Percentiles rank a stretch among this genome's conserved stretches.
phyloP scores from a whole-genome alignment of 2,329 filamentous ascomycete genomes.

The Helotiales sp. region DNA sequence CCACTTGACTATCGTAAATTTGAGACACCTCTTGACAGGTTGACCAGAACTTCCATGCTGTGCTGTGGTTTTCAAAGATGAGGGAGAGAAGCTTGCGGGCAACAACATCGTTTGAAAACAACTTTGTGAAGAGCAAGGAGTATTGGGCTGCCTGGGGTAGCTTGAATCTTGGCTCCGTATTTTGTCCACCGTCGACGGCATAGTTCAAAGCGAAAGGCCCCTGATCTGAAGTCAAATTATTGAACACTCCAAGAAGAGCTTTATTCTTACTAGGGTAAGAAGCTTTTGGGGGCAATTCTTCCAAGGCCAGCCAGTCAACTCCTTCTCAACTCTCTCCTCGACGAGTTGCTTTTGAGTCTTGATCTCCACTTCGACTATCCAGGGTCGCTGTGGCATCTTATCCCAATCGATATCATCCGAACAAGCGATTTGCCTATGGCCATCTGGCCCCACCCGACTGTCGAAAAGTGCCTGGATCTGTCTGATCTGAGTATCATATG shows the following conservation, averaged over 20 bases:
- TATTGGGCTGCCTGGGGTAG: constrained; percentile 5
- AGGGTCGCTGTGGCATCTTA: not conserved
- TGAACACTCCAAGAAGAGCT: not conserved
- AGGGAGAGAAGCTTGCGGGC: constrained; percentile 10
- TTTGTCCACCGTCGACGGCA: not conserved
- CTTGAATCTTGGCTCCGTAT: constrained; percentile 5
- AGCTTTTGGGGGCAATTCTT: constrained; percentile 16
- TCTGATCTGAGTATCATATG: not conserved
- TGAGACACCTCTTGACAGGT: constrained; percentile 26
- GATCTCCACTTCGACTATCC: constrained; percentile 1
- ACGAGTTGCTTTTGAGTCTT: constrained; percentile 22
- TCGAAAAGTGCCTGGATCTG: not conserved
- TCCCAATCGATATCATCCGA: not conserved
- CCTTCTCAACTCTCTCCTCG: constrained; percentile 22
- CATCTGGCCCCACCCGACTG: no score
- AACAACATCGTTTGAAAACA: constrained; percentile 19
- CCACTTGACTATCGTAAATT: constrained; percentile 14
- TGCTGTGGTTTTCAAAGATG: constrained; percentile 25
- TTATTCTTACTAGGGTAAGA: constrained; percentile 14
- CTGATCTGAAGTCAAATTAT: constrained; percentile 2
- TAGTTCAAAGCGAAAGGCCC: constrained; percentile 15
- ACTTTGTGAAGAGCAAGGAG: constrained; percentile 17
- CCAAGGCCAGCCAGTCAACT: constrained; percentile 30
- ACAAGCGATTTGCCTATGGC: no score
- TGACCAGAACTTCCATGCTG: constrained; percentile 25